Base-by-base conservation (phyloP, 257 asterid genomes). In the Solanum chiquidenum region DNA sequence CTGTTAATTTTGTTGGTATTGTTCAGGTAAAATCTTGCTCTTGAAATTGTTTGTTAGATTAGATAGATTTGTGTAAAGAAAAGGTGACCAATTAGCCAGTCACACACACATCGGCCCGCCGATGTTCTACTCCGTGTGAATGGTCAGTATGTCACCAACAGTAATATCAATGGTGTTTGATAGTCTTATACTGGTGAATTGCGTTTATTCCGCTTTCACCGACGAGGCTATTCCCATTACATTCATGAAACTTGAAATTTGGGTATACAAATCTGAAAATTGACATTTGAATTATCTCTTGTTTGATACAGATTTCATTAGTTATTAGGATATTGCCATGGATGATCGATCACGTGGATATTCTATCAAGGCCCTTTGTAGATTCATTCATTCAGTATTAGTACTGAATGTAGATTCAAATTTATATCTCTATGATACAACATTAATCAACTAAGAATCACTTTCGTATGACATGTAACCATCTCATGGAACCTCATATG, bases 61-160 rank as follows among this genome's bases (percentile, higher is more conserved):
- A 20, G 35, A 7, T 76, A 7, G 1, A 77, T 42, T 25, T 44
- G 10, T 42, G 40, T 12, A 7, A 38, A 40, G 12, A 27, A 46
- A 80, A 5, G 85, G 85, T 80, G 85, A 80, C 42, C 85, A 80
- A 80, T 80, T 80, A 80, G 85, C 85, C 68, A 80, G 85, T 46
- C 85, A 80, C 42, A 80, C 35, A 44, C 60, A 10, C 25, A 79
- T 79, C 23, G 68, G 9, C 64, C 37, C 14, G 52, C 8, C 27
- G 66, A 80, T 62, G 71, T 46, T 27, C 52, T 27, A 5, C 68
- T 16, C 7, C 3, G 85, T 80, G 85, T 80, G 85, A 80, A 80
- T 80, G 85, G 68, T 80, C 85, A 80, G 68, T 29, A 80, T 46
- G 85, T 80, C 20, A 80, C 85, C 85, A 2, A 80, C 5, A 80